Conservation (phyloP, 768 basidiomycete genomes). For the Pleurotus ostreatus region DNA sequence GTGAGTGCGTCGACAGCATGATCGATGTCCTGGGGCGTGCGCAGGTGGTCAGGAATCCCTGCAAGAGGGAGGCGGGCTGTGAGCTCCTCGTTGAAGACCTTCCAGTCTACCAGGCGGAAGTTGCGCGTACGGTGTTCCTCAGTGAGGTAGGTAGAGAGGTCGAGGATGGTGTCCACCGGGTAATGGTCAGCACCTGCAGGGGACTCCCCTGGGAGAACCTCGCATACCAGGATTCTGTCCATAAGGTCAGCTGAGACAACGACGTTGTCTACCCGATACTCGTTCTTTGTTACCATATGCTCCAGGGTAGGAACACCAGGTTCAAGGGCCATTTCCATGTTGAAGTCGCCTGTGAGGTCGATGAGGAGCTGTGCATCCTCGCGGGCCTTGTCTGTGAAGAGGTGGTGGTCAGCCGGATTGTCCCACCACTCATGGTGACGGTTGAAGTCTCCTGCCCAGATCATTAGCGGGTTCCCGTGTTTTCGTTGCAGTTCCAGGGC, state of each 20-base stretch:
- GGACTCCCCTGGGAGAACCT: not conserved
- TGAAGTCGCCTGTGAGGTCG: not conserved
- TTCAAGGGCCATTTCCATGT: not conserved
- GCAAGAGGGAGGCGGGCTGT: not conserved
- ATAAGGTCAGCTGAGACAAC: not conserved
- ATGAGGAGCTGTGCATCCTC: not conserved
- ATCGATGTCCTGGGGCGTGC: not conserved
- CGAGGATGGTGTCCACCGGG: not conserved
- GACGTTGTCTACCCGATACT: no score
- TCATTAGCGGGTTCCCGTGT: no score
- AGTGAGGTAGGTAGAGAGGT: slow-evolving; percentile 8
- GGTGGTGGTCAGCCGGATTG: no score
- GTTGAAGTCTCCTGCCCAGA: no score
- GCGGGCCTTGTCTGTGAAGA: no score
- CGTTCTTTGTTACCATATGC: no score
- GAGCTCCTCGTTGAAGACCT: slow-evolving; percentile 16
- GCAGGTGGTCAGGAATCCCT: not conserved
- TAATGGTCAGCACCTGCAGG: not conserved
- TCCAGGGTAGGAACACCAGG: not conserved
- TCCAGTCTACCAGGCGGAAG: slow-evolving; percentile 28
- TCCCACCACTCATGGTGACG: no score
- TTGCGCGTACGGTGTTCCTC: slow-evolving; percentile 10
- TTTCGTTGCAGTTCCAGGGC: not conserved
- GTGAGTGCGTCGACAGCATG: not conserved
- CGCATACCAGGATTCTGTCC: not conserved